phyloP scores from a whole-genome alignment of 306 rosid genomes.

The Argentina anserina region DNA sequence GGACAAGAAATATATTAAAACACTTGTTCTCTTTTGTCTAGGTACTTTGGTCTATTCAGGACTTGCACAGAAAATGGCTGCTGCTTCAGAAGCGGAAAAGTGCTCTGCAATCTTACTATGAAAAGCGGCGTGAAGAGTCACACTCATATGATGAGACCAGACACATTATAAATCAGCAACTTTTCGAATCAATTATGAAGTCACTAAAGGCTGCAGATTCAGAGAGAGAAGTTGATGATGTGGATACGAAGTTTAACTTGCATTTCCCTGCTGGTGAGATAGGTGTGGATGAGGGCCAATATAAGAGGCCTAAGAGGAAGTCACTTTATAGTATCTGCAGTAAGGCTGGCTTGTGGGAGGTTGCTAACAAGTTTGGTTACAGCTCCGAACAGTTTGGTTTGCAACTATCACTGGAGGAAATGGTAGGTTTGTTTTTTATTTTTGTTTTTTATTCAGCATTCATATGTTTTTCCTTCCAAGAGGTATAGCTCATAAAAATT shows the following conservation, averaged over 20 bases:
- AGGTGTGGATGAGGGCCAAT: slow-evolving; percentile 93
- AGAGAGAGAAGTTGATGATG: slow-evolving; percentile 97
- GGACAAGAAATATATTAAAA: neutral
- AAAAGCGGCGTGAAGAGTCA: slow-evolving; percentile 79
- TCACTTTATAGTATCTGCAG: slow-evolving; percentile 65
- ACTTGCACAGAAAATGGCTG: slow-evolving; percentile 91
- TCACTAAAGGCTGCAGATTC: slow-evolving; percentile 89
- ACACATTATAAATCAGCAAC: slow-evolving; percentile 60
- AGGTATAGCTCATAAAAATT: slow-evolving; percentile 10
- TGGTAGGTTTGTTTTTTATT: slow-evolving; percentile 56
- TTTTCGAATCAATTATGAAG: slow-evolving; percentile 86
- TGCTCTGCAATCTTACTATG: slow-evolving; percentile 76
- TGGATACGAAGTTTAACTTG: slow-evolving; percentile 91
- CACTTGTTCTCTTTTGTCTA: slow-evolving; percentile 25
- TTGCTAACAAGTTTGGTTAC: slow-evolving; percentile 89
- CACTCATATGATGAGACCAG: slow-evolving; percentile 77
- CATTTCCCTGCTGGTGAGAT: slow-evolving; percentile 96
- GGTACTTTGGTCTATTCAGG: slow-evolving; percentile 94
- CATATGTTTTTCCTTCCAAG: slow-evolving; percentile 3
- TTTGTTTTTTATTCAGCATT: too few species aligned
- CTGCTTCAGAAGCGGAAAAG: slow-evolving; percentile 88
- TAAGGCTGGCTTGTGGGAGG: slow-evolving; percentile 97
- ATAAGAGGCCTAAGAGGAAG: slow-evolving; percentile 88
- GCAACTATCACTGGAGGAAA: slow-evolving; percentile 61
- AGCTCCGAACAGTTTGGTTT: slow-evolving; percentile 94